A percentile compares a stretch with the other conserved stretches of the same genome.
Conservation (phyloP, 805 yeast genomes). For the Sporopachydermia quercuum region DNA sequence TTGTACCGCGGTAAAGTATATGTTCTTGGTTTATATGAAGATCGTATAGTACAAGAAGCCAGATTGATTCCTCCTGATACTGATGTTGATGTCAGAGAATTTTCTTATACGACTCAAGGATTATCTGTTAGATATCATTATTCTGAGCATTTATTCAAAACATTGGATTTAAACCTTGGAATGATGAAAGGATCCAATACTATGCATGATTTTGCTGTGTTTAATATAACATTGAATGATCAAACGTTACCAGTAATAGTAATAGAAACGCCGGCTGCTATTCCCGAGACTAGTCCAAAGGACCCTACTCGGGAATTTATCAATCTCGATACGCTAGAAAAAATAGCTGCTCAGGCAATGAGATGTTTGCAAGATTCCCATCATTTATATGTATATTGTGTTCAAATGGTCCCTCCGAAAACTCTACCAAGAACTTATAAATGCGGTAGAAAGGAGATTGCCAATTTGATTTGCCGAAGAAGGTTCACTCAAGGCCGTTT, state of each 20-base stretch:
- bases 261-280: constrained; percentile 54
- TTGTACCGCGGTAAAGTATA: constrained; percentile 76
- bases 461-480: constrained; percentile 73
- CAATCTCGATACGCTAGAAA: constrained; percentile 29
- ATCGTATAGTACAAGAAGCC: constrained; percentile 55
- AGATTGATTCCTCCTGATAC: not conserved
- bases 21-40: constrained; percentile 82
- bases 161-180: constrained; percentile 35
- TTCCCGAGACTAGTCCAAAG: constrained; percentile 13
- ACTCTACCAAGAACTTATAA: constrained; percentile 72
- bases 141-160: constrained; percentile 73
- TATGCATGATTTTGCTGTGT: constrained; percentile 68
- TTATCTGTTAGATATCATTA: constrained; percentile 45
- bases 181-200: constrained; percentile 1
- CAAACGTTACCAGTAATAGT: constrained; percentile 78
- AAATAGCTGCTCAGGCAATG: constrained; percentile 32
- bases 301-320: constrained; percentile 13
- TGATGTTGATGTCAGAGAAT: constrained; percentile 13
- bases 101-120: not conserved
- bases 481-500: constrained; percentile 68
- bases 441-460: constrained; percentile 82
- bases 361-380: constrained; percentile 40
- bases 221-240: constrained; percentile 65
- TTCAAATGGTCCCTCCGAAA: constrained; percentile 65
- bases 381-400: constrained; percentile 65